Percentiles rank a stretch among this genome's conserved stretches.
Evolutionary conservation across 352 stramenopile species (phyloP).

Genomic region (Phytophthora lateralis): DNA sequence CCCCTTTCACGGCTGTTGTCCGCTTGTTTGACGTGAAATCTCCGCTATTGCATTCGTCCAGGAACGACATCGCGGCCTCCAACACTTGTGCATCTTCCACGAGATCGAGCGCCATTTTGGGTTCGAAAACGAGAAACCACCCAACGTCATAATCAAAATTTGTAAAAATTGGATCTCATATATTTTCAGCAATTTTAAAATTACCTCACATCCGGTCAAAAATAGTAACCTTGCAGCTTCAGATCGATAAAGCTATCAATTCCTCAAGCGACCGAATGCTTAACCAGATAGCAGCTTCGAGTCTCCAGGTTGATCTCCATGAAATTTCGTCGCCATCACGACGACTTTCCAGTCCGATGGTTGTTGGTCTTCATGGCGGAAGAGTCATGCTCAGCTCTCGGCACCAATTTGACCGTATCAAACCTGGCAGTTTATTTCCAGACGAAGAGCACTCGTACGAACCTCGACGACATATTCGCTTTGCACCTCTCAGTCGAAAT

Average conservation of each 20-base stretch:
- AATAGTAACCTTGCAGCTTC: too few species aligned
- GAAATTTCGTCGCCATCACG: not conserved
- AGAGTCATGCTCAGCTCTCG: conserved; percentile 15
- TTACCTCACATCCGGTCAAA: too few species aligned
- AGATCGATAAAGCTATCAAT: not conserved
- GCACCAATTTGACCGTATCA: not conserved
- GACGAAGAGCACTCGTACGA: conserved; percentile 27
- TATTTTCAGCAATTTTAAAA: too few species aligned
- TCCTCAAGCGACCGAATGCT: not conserved
- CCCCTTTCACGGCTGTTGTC: not conserved
- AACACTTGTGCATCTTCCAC: conserved; percentile 31
- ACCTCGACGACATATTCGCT: conserved; percentile 20
- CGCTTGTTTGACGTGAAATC: not conserved
- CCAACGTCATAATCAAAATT: not conserved
- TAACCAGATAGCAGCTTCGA: not conserved
- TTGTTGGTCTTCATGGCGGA: conserved; percentile 9
- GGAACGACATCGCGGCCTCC: conserved; percentile 31
- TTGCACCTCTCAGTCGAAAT: conserved; percentile 19
- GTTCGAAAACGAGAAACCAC: not conserved
- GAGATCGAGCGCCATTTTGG: conserved; percentile 15
- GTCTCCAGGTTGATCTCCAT: not conserved
- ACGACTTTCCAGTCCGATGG: conserved; percentile 11
- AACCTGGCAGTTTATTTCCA: conserved; percentile 16
- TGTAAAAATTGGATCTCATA: too few species aligned
- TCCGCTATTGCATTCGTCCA: conserved; percentile 27